These are phyloP conservation scores for Malassezia yamatoensis DNA, from an alignment of 1,284 basidiomycete genomes.

Conservation along the genomic window DNA sequence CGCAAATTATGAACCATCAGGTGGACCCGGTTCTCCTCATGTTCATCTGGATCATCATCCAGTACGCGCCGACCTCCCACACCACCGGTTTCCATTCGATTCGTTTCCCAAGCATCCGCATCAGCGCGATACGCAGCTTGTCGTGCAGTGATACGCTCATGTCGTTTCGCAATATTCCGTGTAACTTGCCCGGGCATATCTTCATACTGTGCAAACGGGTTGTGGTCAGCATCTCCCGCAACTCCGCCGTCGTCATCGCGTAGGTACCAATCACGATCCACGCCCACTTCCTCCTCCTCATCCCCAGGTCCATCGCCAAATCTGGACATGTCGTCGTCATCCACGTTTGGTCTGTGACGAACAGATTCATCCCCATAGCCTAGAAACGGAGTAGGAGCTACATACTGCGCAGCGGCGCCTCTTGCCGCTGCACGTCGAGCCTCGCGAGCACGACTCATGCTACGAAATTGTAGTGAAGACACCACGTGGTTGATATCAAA, in stretches of 20 bases:
- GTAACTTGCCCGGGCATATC: conserved; percentile 55
- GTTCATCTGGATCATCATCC: conserved; percentile 67
- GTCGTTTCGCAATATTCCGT: conserved; percentile 20
- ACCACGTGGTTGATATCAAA: too few species aligned
- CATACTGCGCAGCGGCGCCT: neutral
- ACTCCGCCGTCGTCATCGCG: conserved; percentile 42
- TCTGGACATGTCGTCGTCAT: conserved; percentile 53
- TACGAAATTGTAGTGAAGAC: too few species aligned
- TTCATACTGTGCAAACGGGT: conserved; percentile 76
- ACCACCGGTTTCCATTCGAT: conserved; percentile 90
- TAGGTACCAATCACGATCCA: conserved; percentile 42
- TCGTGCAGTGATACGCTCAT: conserved; percentile 43
- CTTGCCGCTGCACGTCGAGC: neutral
- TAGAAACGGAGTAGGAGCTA: conserved; percentile 10
- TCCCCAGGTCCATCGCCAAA: conserved; percentile 27
- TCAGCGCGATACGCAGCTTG: conserved; percentile 63
- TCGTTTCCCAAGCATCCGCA: conserved; percentile 95
- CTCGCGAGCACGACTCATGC: neutral
- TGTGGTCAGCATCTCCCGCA: conserved; percentile 75
- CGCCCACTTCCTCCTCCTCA: conserved; percentile 15
- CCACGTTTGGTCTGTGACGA: conserved; percentile 51
- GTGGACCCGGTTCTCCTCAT: conserved; percentile 91
- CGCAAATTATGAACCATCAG: conserved; percentile 94
- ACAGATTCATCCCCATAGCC: conserved; percentile 13
- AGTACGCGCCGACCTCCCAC: conserved; percentile 69